Percentiles rank a stretch among this genome's conserved stretches.
Conservation (phyloP, 441 rosid species). For the Populus hybrid region DNA sequence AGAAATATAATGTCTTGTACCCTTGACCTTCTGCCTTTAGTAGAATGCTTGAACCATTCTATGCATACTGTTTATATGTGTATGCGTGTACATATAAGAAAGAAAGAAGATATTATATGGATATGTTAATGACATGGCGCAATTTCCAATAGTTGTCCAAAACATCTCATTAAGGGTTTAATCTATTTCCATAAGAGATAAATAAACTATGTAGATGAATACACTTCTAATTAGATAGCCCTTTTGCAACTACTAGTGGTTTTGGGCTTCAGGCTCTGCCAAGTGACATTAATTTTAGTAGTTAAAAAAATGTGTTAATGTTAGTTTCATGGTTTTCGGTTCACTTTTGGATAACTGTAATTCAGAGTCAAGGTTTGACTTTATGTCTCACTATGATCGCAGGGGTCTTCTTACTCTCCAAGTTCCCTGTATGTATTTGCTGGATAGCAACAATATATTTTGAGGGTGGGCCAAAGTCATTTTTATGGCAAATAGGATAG, state of each 20-base stretch:
- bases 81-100: not conserved
- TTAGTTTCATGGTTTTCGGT: slow-evolving; percentile 23
- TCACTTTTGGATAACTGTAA: slow-evolving; percentile 22
- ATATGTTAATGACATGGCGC: not conserved
- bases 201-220: not conserved
- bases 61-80: not conserved
- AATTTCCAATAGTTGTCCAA: not conserved
- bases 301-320: not conserved
- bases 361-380: slow-evolving; percentile 52
- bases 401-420: slow-evolving; percentile 53
- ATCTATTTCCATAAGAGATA: not conserved
- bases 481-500: slow-evolving; percentile 27
- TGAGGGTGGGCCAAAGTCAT: slow-evolving; percentile 30
- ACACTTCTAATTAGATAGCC: not conserved
- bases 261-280: not conserved
- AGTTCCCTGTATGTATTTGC: slow-evolving; percentile 50
- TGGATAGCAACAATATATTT: slow-evolving; percentile 42
- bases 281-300: not conserved
- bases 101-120: not conserved
- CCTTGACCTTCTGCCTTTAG: not conserved
- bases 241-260: not conserved
- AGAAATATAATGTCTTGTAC: slow-evolving; percentile 21
- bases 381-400: slow-evolving; percentile 73
- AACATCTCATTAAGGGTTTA: not conserved
- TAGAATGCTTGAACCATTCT: not conserved